A percentile compares a stretch with the other conserved stretches of the same genome.
Conservation (phyloP, 176 grass and related monocot genomes). For the Aechmea fasciata region DNA sequence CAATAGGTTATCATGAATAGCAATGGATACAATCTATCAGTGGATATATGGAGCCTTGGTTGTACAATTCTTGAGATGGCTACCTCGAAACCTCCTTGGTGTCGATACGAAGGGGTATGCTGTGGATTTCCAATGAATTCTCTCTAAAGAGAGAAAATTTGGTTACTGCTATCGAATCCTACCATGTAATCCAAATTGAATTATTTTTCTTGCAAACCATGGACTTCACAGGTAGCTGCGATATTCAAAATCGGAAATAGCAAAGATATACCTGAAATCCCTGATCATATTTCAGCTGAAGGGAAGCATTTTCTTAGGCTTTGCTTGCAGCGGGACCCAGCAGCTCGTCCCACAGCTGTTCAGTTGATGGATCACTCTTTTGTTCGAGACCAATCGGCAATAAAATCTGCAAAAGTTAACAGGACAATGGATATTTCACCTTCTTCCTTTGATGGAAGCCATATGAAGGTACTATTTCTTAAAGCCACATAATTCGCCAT, state of each 20-base stretch:
- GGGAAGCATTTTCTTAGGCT: conserved; percentile 66
- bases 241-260: conserved; percentile 99
- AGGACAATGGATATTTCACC: conserved; percentile 27
- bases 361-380: conserved; percentile 83
- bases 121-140: conserved; percentile 27
- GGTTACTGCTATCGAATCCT: neutral
- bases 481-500: neutral
- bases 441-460: conserved; percentile 22
- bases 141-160: neutral
- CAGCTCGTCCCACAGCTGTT: conserved; percentile 49
- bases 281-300: conserved; percentile 57
- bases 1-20: conserved; percentile 86
- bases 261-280: conserved; percentile 93
- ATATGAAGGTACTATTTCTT: conserved; percentile 19
- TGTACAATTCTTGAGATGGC: conserved; percentile 99
- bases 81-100: conserved; percentile 90
- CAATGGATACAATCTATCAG: conserved; percentile 75
- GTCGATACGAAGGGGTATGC: conserved; percentile 81
- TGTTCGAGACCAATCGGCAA: conserved; percentile 62
- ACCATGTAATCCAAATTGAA: neutral
- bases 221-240: conserved; percentile 70
- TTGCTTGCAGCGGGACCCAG: conserved; percentile 74
- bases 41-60: conserved; percentile 96
- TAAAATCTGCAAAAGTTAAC: conserved; percentile 41
- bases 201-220: conserved; percentile 5